Conservation (phyloP, 345 rosid species). For the Citrus trifoliata region DNA sequence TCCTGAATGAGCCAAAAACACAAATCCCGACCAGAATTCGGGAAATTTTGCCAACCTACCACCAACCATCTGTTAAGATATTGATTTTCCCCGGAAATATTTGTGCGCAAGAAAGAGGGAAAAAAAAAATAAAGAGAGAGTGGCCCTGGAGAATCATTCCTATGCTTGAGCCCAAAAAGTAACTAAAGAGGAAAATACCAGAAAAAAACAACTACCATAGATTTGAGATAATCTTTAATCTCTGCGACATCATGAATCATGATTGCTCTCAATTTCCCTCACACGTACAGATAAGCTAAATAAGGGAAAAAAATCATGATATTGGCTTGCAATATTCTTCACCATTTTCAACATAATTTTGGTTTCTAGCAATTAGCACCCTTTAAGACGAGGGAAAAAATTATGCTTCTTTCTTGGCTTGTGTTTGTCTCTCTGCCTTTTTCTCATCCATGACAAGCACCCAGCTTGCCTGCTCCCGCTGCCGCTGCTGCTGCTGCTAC, state of each 20-base stretch:
- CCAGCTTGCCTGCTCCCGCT: constrained; percentile 37
- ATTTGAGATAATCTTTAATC: neutral
- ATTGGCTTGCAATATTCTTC: constrained; percentile 1
- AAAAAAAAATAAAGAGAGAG: neutral
- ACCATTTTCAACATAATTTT: neutral
- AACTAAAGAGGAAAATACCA: neutral
- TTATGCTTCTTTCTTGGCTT: constrained; percentile 37
- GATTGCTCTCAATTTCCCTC: constrained; percentile 10
- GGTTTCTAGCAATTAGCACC: constrained; percentile 10
- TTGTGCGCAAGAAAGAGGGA: neutral
- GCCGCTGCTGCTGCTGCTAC: constrained; percentile 21
- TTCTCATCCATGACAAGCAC: constrained; percentile 70
- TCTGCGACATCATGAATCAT: constrained; percentile 15
- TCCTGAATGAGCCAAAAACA: too few relatives aligned
- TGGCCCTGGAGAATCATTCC: constrained; percentile 1
- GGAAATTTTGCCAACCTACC: too few relatives aligned
- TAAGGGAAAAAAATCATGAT: constrained; percentile 11
- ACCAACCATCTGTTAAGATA: too few relatives aligned
- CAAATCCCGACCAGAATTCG: too few relatives aligned
- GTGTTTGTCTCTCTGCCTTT: constrained; percentile 44
- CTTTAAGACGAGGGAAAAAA: constrained; percentile 40
- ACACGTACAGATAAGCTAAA: neutral
- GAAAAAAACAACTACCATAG: neutral
- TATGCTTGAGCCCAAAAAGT: constrained; percentile 12
- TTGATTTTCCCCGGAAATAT: neutral